Evolutionary conservation across 352 stramenopile genomes (phyloP).

Genomic region (Globisporangium echinulatum): DNA sequence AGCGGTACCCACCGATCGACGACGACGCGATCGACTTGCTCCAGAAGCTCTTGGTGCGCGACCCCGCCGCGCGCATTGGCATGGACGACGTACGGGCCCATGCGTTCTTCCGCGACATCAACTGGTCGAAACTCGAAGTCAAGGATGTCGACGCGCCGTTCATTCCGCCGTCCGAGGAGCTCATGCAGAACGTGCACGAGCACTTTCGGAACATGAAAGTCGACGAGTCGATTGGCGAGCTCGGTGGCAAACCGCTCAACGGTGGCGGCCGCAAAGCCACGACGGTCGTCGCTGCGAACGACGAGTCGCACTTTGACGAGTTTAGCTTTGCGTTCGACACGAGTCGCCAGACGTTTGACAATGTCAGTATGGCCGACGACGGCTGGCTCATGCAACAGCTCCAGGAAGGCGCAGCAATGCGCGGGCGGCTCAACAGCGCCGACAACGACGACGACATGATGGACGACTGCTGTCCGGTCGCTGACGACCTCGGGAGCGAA

Average conservation of each 20-base stretch:
- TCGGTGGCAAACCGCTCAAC: slow-evolving; percentile 38
- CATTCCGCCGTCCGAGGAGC: slow-evolving; percentile 65
- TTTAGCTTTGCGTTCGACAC: slow-evolving; percentile 86
- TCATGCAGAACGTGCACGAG: slow-evolving; percentile 86
- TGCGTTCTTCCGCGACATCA: slow-evolving; percentile 61
- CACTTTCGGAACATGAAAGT: slow-evolving; percentile 89
- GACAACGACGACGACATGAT: slow-evolving; percentile 48
- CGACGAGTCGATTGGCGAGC: slow-evolving; percentile 70
- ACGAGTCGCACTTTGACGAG: slow-evolving; percentile 82
- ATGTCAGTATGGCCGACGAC: slow-evolving; percentile 77
- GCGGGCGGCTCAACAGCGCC: slow-evolving; percentile 56
- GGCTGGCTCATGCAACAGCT: slow-evolving; percentile 79
- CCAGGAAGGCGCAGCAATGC: slow-evolving; percentile 68
- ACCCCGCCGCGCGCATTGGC: slow-evolving; percentile 57
- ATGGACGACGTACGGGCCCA: slow-evolving; percentile 57
- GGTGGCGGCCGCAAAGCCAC: slow-evolving; percentile 50
- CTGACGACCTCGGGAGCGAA: slow-evolving; percentile 51
- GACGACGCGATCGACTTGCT: slow-evolving; percentile 62
- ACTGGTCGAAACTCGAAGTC: slow-evolving; percentile 65
- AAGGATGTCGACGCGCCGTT: slow-evolving; percentile 82
- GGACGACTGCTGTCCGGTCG: slow-evolving; percentile 13
- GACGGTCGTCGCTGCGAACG: slow-evolving; percentile 23
- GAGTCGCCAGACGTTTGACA: slow-evolving; percentile 67
- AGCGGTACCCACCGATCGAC: slow-evolving; percentile 58
- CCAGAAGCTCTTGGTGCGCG: slow-evolving; percentile 68